Conservation (phyloP, 2,329 filamentous ascomycete species). For the Alternaria viburni region DNA sequence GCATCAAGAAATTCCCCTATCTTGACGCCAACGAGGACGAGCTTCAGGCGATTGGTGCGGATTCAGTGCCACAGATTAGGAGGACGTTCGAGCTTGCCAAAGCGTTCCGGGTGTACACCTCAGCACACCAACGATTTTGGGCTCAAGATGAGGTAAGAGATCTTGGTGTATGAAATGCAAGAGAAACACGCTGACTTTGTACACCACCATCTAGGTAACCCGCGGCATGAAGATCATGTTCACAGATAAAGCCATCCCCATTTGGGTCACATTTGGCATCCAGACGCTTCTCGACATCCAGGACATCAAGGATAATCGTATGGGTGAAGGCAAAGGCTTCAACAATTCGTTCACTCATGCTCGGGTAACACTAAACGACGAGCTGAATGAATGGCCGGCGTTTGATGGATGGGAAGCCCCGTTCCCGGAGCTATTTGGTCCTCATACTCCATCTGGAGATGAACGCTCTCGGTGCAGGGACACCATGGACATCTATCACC, state of each 20-base stretch:
- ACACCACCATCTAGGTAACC: not conserved
- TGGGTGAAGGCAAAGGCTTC: not conserved
- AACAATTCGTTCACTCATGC: not conserved
- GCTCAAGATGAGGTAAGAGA: not conserved
- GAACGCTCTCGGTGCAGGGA: no score
- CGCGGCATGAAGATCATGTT: not conserved
- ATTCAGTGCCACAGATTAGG: not conserved
- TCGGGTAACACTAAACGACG: no score
- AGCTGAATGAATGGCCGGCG: not conserved
- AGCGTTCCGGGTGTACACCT: not conserved
- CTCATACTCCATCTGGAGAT: no score
- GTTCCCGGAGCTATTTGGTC: no score
- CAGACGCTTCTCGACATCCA: not conserved
- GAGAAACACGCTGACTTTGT: not conserved
- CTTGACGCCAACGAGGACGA: not conserved
- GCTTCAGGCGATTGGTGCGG: not conserved
- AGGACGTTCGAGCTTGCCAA: not conserved
- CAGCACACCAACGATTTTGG: not conserved
- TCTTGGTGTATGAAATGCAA: not conserved
- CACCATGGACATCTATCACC: not conserved
- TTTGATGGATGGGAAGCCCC: no score
- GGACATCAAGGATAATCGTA: not conserved
- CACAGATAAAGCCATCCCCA: not conserved
- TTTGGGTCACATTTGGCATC: not conserved
- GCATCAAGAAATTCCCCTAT: not conserved